Evolutionary conservation across 768 basidiomycete genomes (phyloP).

Genomic region (Boletus vermiculosoides): DNA sequence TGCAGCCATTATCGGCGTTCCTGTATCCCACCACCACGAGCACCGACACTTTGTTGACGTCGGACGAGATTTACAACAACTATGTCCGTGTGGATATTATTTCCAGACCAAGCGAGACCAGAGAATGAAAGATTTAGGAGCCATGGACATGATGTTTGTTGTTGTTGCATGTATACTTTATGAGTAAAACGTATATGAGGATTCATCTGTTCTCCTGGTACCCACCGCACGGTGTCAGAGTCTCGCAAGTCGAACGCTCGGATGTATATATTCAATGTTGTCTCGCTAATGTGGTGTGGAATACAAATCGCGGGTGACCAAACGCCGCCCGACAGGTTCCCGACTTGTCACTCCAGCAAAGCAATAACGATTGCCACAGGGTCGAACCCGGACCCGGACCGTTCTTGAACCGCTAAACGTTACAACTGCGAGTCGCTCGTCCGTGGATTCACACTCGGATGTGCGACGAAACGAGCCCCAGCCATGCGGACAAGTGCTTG

Average conservation of each 20-base stretch:
- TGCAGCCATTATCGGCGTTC: conserved; percentile 60
- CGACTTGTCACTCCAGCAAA: background rate
- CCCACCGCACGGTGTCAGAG: background rate
- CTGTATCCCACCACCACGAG: conserved; percentile 52
- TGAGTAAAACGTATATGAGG: background rate
- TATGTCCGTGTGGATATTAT: conserved; percentile 59
- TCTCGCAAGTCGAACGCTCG: background rate
- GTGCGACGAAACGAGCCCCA: too few relatives aligned
- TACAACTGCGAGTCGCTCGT: too few relatives aligned
- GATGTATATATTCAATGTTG: background rate
- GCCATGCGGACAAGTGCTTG: too few relatives aligned
- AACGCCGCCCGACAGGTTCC: background rate
- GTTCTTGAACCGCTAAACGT: too few relatives aligned
- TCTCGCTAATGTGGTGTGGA: background rate
- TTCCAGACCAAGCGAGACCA: conserved; percentile 10
- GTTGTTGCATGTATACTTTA: background rate
- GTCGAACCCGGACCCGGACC: too few relatives aligned
- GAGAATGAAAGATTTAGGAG: conserved; percentile 1
- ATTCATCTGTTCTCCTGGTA: background rate
- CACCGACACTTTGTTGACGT: conserved; percentile 66
- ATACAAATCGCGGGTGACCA: background rate
- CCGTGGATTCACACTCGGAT: too few relatives aligned
- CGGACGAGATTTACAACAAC: conserved; percentile 73
- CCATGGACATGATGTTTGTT: background rate
- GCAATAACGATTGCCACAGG: background rate